Base-by-base conservation (phyloP, 2,329 filamentous ascomycete genomes). In the Colletotrichum simmondsii region DNA sequence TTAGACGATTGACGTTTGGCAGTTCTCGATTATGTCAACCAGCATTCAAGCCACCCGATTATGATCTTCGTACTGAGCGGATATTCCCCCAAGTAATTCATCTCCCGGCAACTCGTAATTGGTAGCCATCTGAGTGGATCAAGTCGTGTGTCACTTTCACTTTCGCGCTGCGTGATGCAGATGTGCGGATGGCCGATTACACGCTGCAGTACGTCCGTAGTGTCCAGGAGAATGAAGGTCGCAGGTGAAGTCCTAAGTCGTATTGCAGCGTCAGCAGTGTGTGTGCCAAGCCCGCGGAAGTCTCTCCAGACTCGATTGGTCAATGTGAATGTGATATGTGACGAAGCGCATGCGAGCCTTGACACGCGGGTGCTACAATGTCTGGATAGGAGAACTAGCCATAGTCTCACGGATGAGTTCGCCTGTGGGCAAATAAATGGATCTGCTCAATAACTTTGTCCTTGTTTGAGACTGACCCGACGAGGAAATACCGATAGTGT, bases 251-350 rank as follows among this genome's bases (percentile, higher is more conserved):
- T 46, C 46, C 46, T 35, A 61, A 14, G 65, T 65, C 26, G 70
- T 32, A 70, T 57, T 65, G 66, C 49, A 70, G 60, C 12, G 28
- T 14, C 8, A 35, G 16, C 35, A 60, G 35, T 42, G 49, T 65
- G 35, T 22, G 8, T 24, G 70, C 70, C 70, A 72, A 70, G 66
- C 11, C 66, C 70, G 70, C 70, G 70, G 70, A 72, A 65, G 66
- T 65, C 54, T 65, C 59, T 61, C 56, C 60, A 70, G 52, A 35
- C 42, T 65, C 46, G 60, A 72, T 32, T 61, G 49, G 35, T 7
- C 54, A 10, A 3, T 35, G 26, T 8, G 10, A 56, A 72, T 70
- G 2, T 70, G 70, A 72, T 46, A 65, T 61, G 22, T 65, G 60
- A 72, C 19, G 32, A 7, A 49, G 42, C 22, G 46, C 42, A 68